Percentiles rank a stretch among this genome's conserved stretches.
Evolutionary conservation across 1,284 basidiomycete genomes (phyloP).

Genomic region (Ustilago shanxiensis): DNA sequence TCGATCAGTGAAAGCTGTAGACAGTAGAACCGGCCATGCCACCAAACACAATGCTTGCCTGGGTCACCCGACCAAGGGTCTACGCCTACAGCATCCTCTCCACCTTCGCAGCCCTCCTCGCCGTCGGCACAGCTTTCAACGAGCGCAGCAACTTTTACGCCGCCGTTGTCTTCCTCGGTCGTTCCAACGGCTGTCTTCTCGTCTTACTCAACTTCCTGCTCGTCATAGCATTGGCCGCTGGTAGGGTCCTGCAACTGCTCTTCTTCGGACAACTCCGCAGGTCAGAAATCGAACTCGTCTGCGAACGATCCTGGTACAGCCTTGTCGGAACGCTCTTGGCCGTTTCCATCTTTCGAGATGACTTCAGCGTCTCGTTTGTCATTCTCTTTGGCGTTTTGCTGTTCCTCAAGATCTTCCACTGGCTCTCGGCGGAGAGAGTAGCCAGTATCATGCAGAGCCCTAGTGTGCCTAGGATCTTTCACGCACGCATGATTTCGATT

Average conservation of each 20-base stretch:
- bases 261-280: slow-evolving; percentile 92
- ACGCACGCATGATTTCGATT: slow-evolving; percentile 82
- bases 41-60: slow-evolving; percentile 22
- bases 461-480: slow-evolving; percentile 83
- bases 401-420: slow-evolving; percentile 97
- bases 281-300: slow-evolving; percentile 92
- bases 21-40: slow-evolving; percentile 11
- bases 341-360: slow-evolving; percentile 89
- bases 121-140: slow-evolving; percentile 78
- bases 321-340: slow-evolving; percentile 94
- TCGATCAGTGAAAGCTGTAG: neutral
- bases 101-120: slow-evolving; percentile 37
- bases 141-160: slow-evolving; percentile 94
- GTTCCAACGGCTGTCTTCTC: slow-evolving; percentile 77
- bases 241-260: slow-evolving; percentile 83
- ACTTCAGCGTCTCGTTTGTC: slow-evolving; percentile 84
- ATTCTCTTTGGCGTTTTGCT: slow-evolving; percentile 91
- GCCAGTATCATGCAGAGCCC: slow-evolving; percentile 99
- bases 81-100: slow-evolving; percentile 59
- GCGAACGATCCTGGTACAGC: slow-evolving; percentile 96
- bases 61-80: slow-evolving; percentile 50
- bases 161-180: slow-evolving; percentile 89
- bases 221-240: slow-evolving; percentile 81
- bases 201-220: slow-evolving; percentile 91
- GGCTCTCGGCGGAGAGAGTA: slow-evolving; percentile 92